phyloP scores from a whole-genome alignment of 2,329 filamentous ascomycete species.

The Verticillium dahliae region DNA sequence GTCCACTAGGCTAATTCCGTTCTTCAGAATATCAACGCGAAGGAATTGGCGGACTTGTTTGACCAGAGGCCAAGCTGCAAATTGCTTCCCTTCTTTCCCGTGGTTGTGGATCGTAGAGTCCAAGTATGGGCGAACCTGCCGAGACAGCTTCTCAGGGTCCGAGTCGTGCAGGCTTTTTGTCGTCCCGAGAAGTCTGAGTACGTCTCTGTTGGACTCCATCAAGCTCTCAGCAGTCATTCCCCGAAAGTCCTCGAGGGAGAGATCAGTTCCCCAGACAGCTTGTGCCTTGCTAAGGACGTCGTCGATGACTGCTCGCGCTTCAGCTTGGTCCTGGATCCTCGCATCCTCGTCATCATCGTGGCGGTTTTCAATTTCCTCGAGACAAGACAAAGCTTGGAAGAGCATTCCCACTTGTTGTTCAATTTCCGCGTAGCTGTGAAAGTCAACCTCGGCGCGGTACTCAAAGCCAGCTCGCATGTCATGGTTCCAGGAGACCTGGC shows the following conservation, averaged over 20 bases:
- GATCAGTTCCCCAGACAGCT: slow-evolving; percentile 13
- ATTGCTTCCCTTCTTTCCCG: slow-evolving; percentile 1
- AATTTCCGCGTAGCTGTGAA: slow-evolving; percentile 11
- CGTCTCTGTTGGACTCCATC: slow-evolving; percentile 7
- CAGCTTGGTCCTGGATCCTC: slow-evolving; percentile 4
- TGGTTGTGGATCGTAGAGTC: slow-evolving; percentile 13
- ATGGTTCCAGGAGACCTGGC: slow-evolving; percentile 18
- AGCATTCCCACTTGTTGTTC: slow-evolving; percentile 9
- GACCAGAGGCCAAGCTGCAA: slow-evolving; percentile 29
- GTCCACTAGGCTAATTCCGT: slow-evolving; percentile 45
- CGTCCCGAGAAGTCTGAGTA: neutral
- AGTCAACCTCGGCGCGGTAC: slow-evolving; percentile 16
- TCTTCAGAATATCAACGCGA: slow-evolving; percentile 35
- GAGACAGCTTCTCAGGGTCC: slow-evolving; percentile 4
- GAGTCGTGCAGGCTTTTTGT: slow-evolving; percentile 1
- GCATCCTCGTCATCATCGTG: slow-evolving; percentile 11
- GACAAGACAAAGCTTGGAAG: slow-evolving; percentile 9
- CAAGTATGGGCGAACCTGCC: slow-evolving; percentile 17
- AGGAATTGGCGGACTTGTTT: slow-evolving; percentile 31
- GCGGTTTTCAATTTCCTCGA: neutral
- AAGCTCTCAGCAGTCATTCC: slow-evolving; percentile 6
- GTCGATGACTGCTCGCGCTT: neutral
- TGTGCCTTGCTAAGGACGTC: slow-evolving; percentile 14
- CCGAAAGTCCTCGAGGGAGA: slow-evolving; percentile 5
- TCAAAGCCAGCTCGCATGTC: slow-evolving; percentile 5